Percentiles rank a stretch among this genome's conserved stretches.
phyloP scores from a whole-genome alignment of 495 filamentous ascomycete genomes.

The Penicillium riverlandense region DNA sequence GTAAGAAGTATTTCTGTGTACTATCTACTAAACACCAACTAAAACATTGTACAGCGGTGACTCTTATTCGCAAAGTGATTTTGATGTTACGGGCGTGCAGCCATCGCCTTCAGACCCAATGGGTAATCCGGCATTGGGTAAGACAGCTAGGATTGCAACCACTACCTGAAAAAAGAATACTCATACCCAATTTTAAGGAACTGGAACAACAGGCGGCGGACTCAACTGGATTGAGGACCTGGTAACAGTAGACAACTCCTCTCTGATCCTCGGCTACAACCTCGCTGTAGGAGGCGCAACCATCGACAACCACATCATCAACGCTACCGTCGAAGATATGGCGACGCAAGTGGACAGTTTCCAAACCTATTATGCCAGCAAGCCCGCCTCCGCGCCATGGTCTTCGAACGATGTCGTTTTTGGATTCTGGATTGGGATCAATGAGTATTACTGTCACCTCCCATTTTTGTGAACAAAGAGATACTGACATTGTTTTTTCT shows the following conservation, averaged over 20 bases:
- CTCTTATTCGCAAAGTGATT: slow-evolving; percentile 60
- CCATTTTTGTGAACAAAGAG: background rate
- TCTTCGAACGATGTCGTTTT: slow-evolving; percentile 53
- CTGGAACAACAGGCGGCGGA: slow-evolving; percentile 42
- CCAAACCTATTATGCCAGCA: slow-evolving; percentile 16
- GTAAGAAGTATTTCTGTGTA: slow-evolving; percentile 7
- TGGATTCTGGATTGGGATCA: slow-evolving; percentile 71
- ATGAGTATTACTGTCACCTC: slow-evolving; percentile 43
- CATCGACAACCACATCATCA: slow-evolving; percentile 42
- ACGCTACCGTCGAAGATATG: slow-evolving; percentile 18
- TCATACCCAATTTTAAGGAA: slow-evolving; percentile 19
- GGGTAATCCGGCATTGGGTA: slow-evolving; percentile 57
- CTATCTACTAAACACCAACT: background rate
- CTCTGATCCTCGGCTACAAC: slow-evolving; percentile 48
- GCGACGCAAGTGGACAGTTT: slow-evolving; percentile 23
- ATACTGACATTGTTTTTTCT: background rate
- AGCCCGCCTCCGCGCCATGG: slow-evolving; percentile 48
- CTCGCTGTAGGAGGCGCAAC: slow-evolving; percentile 51
- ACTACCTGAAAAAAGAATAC: background rate
- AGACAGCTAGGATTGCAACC: background rate
- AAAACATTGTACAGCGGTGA: slow-evolving; percentile 29
- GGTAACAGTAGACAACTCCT: slow-evolving; percentile 45
- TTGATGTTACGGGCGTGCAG: slow-evolving; percentile 52
- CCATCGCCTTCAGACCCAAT: slow-evolving; percentile 60
- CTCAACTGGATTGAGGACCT: slow-evolving; percentile 51